phyloP scores from a whole-genome alignment of 768 basidiomycete species.

The Panaeolus cyanescens region DNA sequence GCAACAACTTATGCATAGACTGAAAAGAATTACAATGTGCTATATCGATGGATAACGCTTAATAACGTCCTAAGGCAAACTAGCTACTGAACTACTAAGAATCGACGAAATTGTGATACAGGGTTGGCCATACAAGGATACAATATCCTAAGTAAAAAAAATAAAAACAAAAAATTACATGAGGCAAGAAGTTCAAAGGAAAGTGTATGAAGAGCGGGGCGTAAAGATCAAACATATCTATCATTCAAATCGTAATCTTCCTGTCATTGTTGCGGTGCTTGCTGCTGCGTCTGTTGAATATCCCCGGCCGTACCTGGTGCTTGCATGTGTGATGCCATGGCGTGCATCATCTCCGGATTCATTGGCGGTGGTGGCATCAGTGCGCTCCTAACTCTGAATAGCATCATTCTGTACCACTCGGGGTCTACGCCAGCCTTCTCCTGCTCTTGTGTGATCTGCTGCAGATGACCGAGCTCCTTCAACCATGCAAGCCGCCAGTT shows the following conservation, averaged over 20 bases:
- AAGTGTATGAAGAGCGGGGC: conserved; percentile 1
- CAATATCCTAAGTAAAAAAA: not conserved
- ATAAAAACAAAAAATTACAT: conserved; percentile 2
- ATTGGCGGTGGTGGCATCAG: conserved; percentile 61
- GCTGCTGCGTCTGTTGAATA: conserved; percentile 37
- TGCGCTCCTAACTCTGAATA: conserved; percentile 73
- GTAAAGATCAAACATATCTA: not conserved
- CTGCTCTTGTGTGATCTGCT: conserved; percentile 77
- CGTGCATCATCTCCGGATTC: conserved; percentile 54
- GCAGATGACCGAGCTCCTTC: conserved; percentile 76
- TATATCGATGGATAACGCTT: conserved; percentile 1
- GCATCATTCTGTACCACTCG: conserved; percentile 88
- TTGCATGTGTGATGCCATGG: conserved; percentile 43
- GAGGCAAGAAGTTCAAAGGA: not conserved
- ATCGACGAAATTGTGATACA: not conserved
- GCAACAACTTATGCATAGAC: not conserved
- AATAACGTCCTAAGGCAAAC: conserved; percentile 1
- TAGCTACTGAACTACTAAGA: not conserved
- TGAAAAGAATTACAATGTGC: not conserved
- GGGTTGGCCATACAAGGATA: conserved; percentile 2
- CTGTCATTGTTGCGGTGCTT: conserved; percentile 28
- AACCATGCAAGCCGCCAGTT: conserved; percentile 81
- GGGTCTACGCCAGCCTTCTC: conserved; percentile 80
- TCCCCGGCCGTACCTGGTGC: conserved; percentile 33
- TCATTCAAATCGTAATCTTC: conserved; percentile 15